Evolutionary conservation across 1,139 yeast genomes (phyloP).

Genomic region (Sugiyamaella neomexicana): DNA sequence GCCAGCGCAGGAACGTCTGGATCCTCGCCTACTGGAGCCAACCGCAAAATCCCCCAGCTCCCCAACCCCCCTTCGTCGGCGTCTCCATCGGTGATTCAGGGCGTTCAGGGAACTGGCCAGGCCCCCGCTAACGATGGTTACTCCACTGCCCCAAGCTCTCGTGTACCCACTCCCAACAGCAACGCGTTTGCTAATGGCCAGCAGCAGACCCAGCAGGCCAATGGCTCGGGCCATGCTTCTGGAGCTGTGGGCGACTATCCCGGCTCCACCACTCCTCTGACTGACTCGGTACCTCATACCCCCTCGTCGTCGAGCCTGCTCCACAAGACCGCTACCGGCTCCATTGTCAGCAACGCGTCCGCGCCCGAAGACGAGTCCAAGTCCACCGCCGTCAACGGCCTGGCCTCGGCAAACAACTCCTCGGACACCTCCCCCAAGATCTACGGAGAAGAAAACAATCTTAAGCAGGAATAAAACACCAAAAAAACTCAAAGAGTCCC

Average conservation of each 20-base stretch:
- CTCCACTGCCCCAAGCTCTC: constrained; percentile 13
- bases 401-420: constrained; percentile 53
- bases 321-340: constrained; percentile 9
- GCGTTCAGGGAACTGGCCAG: constrained; percentile 6
- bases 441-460: constrained; percentile 15
- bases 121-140: constrained; percentile 15
- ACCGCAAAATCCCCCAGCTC: constrained; percentile 16
- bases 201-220: constrained; percentile 5
- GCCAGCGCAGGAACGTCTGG: constrained; percentile 8
- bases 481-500: background rate
- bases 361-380: constrained; percentile 54
- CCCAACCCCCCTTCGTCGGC: constrained; percentile 18
- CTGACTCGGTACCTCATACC: constrained; percentile 30
- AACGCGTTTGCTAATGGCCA: constrained; percentile 6
- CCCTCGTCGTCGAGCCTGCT: constrained; percentile 21
- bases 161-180: constrained; percentile 18
- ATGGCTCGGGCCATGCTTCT: constrained; percentile 4
- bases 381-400: constrained; percentile 54
- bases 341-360: constrained; percentile 16
- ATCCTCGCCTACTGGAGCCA: constrained; percentile 7
- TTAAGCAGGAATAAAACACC: constrained; percentile 3
- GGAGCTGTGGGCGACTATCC: constrained; percentile 23
- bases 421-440: constrained; percentile 44
- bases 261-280: constrained; percentile 29
- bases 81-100: constrained; percentile 13